Evolutionary conservation across 2,329 filamentous ascomycete genomes (phyloP), one percentile per base, ranked within the genome.

Genomic region (Xylaria sp.): DNA sequence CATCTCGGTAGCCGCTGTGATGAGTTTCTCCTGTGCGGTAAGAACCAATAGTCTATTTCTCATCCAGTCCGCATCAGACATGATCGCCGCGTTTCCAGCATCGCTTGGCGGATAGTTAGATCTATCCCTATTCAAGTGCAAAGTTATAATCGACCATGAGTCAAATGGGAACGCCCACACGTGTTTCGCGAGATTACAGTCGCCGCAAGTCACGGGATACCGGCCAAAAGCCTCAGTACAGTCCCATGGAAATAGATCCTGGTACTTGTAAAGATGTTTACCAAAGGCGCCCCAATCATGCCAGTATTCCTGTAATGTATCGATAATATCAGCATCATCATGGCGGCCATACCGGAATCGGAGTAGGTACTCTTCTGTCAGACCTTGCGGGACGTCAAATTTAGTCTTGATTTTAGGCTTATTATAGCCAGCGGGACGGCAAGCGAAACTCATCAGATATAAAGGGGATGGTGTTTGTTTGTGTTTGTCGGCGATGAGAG

Each of bases 141-240:
- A 28, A 20, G 61, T 51, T 49, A 58, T 58, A 10, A 64, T 64
- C 5, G 61, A 64, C 61, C 61, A 64, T 31, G 61, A 64, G 31
- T 64, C 61, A 48, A 57, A 64, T 5, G 61, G 61, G 7, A 64
- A 64, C 42, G 61, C 61, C 61, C 61, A 64, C 31, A 64, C 53
- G 53, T 64, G 61, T 49, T 64, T 64, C 15, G 61, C 53, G 10
- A 64, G 36, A 31, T 64, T 64, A 6, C 61, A 64, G 10, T 64
- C 53, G 17, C 61, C 61, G n/a, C 61, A 64, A 10, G 53, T 64
- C 42, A 64, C 42, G 15, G 61, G 61, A 58, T 64, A 64, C 13
- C 61, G 61, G 31, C 61, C 61, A 23, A 64, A 64, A 10, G 61
- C 61, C 33, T 64, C 61, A 10, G 61, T 64, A 6, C 61, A 64